Percentiles rank a stretch among this genome's conserved stretches.
Evolutionary conservation across 2,329 filamentous ascomycete species (phyloP).

Genomic region (Drechmeria coniospora): DNA sequence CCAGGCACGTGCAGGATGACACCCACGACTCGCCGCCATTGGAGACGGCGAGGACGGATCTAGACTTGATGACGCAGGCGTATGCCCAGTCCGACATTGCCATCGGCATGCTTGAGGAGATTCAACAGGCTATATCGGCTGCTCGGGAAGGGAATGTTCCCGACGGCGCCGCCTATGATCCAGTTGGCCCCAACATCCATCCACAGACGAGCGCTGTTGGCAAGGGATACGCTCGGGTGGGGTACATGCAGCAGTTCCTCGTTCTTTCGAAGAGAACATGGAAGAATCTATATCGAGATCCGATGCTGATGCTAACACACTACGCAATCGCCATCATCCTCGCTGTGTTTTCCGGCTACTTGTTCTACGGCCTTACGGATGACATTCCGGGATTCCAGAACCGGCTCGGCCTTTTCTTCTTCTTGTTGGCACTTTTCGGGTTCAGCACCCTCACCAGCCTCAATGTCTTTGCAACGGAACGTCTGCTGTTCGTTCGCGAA

Average conservation of each 20-base stretch:
- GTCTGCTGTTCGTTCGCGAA: conserved; percentile 82
- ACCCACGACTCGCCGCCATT: conserved; percentile 44
- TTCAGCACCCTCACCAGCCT: conserved; percentile 92
- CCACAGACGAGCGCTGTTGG: conserved; percentile 45
- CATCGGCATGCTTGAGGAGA: conserved; percentile 59
- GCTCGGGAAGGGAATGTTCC: conserved; percentile 52
- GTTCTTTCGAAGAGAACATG: conserved; percentile 86
- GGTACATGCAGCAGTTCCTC: conserved; percentile 66
- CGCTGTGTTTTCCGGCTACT: conserved; percentile 82
- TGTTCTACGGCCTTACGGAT: conserved; percentile 92
- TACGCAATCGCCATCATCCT: conserved; percentile 94
- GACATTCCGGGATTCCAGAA: conserved; percentile 98
- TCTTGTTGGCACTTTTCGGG: conserved; percentile 85
- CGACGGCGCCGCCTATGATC: conserved; percentile 37
- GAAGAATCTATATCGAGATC: conserved; percentile 95
- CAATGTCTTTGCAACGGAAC: conserved; percentile 82
- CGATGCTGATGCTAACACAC: conserved; percentile 95
- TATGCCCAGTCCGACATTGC: conserved; percentile 71
- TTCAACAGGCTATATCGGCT: conserved; percentile 48
- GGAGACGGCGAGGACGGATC: conserved; percentile 53
- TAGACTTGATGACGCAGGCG: conserved; percentile 64
- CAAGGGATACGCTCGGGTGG: conserved; percentile 68
- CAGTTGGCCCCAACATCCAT: conserved; percentile 31
- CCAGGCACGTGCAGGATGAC: conserved; percentile 54
- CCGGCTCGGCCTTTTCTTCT: conserved; percentile 91